Evolutionary conservation across 179 eudicot species (phyloP).

Genomic region (Actinidia chinensis): DNA sequence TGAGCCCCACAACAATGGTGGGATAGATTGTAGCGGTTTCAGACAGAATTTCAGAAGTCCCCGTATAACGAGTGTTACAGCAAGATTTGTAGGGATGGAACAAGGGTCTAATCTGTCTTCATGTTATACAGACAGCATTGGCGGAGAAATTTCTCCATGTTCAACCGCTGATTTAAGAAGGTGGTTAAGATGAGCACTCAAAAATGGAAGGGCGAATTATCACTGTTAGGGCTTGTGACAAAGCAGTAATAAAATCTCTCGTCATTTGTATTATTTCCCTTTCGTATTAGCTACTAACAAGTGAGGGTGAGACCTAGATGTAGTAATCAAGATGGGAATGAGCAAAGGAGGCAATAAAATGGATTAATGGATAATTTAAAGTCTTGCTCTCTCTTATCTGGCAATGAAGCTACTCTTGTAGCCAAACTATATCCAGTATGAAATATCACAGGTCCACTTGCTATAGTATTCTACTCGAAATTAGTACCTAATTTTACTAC

Average conservation of each 20-base stretch:
- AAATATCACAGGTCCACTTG: no score
- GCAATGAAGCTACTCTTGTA: conserved; percentile 2
- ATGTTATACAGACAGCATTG: conserved; percentile 52
- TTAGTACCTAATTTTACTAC: no score
- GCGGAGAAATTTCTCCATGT: conserved; percentile 72
- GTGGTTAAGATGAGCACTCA: conserved; percentile 49
- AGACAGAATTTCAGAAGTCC: conserved; percentile 58
- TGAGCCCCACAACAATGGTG: conserved; percentile 28
- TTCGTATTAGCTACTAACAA: conserved; percentile 2
- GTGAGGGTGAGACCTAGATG: neutral
- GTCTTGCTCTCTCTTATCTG: neutral
- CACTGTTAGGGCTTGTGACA: conserved; percentile 4
- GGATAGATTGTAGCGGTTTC: conserved; percentile 29
- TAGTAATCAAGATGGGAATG: neutral
- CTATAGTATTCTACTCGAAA: no score
- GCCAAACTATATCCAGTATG: neutral
- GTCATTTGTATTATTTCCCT: neutral
- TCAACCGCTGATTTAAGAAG: conserved; percentile 68
- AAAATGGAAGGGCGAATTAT: neutral
- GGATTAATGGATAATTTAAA: neutral
- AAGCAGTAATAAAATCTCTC: neutral
- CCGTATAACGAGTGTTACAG: conserved; percentile 68
- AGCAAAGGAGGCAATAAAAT: conserved; percentile 14
- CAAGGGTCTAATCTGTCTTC: conserved; percentile 35
- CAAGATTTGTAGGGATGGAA: conserved; percentile 45